Percentiles rank a stretch among this genome's conserved stretches.
Conservation (phyloP, 202 grass and related monocot genomes). For the Cymbopogon flexuosus region DNA sequence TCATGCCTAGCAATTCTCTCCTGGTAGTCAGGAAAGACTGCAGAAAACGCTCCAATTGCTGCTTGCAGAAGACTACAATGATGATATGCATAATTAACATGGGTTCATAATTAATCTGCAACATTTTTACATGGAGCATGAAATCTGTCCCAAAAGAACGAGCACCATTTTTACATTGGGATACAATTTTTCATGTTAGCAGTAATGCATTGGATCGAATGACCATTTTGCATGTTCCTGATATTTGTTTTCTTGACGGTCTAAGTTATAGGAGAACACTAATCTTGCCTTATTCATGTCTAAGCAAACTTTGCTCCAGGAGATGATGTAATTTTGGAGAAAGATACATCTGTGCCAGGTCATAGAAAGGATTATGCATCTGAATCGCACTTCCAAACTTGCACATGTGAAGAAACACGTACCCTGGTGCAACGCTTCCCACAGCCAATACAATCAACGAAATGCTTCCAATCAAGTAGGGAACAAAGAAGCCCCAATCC, state of each 20-base stretch:
- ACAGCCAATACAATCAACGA: conserved; percentile 77
- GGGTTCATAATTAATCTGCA: not conserved
- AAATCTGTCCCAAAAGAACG: not conserved
- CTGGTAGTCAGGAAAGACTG: conserved; percentile 85
- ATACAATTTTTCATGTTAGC: not conserved
- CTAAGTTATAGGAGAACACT: not conserved
- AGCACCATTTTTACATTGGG: not conserved
- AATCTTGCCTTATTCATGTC: not conserved
- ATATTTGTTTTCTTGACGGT: not conserved
- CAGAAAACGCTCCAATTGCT: conserved; percentile 65
- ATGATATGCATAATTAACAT: conserved; percentile 21
- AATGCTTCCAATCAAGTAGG: conserved; percentile 91
- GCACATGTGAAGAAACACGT: conserved; percentile 18
- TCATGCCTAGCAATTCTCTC: conserved; percentile 92
- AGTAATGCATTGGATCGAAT: not conserved
- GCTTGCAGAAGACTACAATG: conserved; percentile 71
- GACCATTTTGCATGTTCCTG: not conserved
- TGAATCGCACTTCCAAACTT: not conserved
- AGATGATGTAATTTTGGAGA: too few relatives aligned
- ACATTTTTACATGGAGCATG: not conserved
- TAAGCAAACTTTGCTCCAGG: not conserved
- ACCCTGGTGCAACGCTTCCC: conserved; percentile 82
- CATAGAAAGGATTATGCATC: too few relatives aligned
- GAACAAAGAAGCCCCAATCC: conserved; percentile 99
- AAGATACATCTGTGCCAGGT: too few relatives aligned